Conservation (phyloP, 163 green algal genomes). For the Scenedesmus sp. region DNA sequence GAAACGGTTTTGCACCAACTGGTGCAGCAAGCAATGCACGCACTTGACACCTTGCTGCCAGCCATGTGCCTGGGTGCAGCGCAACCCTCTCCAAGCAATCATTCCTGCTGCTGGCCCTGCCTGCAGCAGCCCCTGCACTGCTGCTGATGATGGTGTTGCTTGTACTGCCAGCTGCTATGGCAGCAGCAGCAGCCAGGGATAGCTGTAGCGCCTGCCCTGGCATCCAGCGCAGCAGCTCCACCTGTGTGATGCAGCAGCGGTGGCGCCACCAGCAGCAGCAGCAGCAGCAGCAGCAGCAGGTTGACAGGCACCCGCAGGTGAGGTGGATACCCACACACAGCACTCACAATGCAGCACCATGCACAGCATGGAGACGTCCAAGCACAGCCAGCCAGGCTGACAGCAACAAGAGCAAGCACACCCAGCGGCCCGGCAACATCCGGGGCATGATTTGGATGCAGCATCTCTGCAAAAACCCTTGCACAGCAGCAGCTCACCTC, state of each 20-base stretch:
- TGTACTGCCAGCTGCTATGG: not conserved
- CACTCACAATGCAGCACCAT: not conserved
- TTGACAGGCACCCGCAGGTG: not conserved
- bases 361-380: not conserved
- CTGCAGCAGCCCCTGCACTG: not conserved
- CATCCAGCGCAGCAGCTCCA: conserved; percentile 34
- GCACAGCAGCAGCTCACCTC: conserved; percentile 6
- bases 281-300: not conserved
- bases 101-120: not conserved
- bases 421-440: not conserved
- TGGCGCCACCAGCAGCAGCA: too few relatives aligned
- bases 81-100: not conserved
- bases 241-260: conserved; percentile 12
- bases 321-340: not conserved
- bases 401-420: not conserved
- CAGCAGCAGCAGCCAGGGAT: conserved; percentile 16
- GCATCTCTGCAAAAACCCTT: too few relatives aligned
- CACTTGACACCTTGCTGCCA: conserved; percentile 27
- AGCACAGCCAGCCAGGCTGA: not conserved
- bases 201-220: conserved; percentile 28
- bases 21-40: not conserved
- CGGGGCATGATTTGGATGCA: not conserved
- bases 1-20: too few relatives aligned
- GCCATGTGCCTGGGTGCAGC: not conserved
- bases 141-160: not conserved